Evolutionary conservation across 495 filamentous ascomycete genomes (phyloP), one percentile per base, ranked within the genome.

Genomic region (Lophiotrema nucula): DNA sequence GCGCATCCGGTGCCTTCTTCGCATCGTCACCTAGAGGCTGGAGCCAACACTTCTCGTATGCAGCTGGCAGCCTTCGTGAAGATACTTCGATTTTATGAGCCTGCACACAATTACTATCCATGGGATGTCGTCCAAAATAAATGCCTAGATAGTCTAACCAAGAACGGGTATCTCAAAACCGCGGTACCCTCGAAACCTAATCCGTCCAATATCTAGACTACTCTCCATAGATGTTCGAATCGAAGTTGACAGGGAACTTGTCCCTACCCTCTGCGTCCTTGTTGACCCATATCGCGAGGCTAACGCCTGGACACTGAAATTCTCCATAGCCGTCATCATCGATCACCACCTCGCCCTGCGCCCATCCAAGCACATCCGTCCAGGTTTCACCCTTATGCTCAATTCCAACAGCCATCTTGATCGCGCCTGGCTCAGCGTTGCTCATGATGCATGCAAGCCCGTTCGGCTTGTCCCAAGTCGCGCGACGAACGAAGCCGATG

Each of bases 401-500:
- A 25, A 56, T 25, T 2, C 72, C 72, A 16, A 71, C 60, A 11
- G 45, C 43, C 69, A 74, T 73, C 47, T 54, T 48, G 46, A 70
- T 68, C 45, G 67, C 18, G 2, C 57, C 56, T 13, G 46, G 47
- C 21, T 25, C 60, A 6, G 60, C 59, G 41, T 70, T 71, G 48
- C 65, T 72, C 58, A 73, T 67, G 1, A 75, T 51, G 28, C 62
- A 60, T 3, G 71, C 73, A 45, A 70, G 41, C 6, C 72, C 71
- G 18, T 16, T 35, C 23, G 59, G 57, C 24, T 57, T 56, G 16
- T 65, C 63, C 47, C 45, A 46, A 1, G 62, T 85, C 10, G 85
- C 86, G 54, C 79, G 79, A 5, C 87, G 74, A 1, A 86, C 81
- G 74, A 83, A 90, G 64, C 86, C 87, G 55, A 90, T 79, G 67